Base-by-base conservation (phyloP, 2,329 filamentous ascomycete species). In the Curvularia verruculosa region DNA sequence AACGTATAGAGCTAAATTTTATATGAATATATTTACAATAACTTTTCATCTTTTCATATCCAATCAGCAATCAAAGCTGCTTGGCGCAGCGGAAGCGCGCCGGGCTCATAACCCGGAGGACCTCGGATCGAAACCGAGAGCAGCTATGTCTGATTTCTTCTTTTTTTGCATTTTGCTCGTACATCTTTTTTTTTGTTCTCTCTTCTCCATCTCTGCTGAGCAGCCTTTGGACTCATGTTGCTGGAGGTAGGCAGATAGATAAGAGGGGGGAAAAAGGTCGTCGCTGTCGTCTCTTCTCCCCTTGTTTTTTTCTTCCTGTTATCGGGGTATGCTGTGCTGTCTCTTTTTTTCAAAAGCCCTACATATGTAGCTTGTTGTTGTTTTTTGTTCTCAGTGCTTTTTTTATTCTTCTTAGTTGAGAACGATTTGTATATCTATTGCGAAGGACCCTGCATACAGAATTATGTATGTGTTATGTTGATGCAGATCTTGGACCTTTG, bases 71-170 rank as follows among this genome's bases (percentile, higher is more conserved):
- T 28, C 28, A 60, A 66, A 73, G 69, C 68, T 70, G 56, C 59
- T 54, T 71, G 69, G 70, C 70, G 68, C 68, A 73, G 69, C 65
- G 70, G 70, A 71, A 73, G 69, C 69, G 70, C 69, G 70, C 70
- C 69, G 69, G 70, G 69, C 69, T 73, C 70, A 73, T 72, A 73
- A 73, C 70, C 70, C 70, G 69, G 70, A 73, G 70, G 69, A 65
- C 68, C 41, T 41, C 52, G 49, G 66, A 69, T 67, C 66, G 65
- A 68, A 67, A 69, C 66, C 47, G 56, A 49, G 41, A 56, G 59
- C 60, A 69, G 66, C 66, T 66, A 68, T 23, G 44, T 31, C 19
- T 44, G 37, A 41, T 45, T 40, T 15, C 26, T 54, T 52, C 31
- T 47, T 58, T 57, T 61, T 53, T 52, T 40, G 29, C 29, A 31